These are phyloP conservation scores for Backusella circina DNA, from an alignment of 192 early-diverging fungal genomes.

Conservation along the genomic window DNA sequence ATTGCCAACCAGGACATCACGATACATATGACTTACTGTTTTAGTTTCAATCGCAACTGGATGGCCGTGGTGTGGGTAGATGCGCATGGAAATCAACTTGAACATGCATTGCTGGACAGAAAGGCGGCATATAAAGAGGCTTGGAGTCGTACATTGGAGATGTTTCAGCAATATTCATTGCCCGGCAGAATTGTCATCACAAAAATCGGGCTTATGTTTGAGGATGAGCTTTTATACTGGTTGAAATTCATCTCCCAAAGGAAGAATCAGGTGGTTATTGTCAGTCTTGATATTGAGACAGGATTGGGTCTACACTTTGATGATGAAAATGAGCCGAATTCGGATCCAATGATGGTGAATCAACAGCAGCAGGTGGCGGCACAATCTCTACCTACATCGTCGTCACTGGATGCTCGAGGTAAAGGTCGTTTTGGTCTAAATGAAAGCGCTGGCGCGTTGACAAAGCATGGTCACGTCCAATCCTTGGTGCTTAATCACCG, in stretches of 20 bases:
- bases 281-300: slow-evolving; percentile 4
- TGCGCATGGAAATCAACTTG: slow-evolving; percentile 42
- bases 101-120: slow-evolving; percentile 28
- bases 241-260: not conserved
- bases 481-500: slow-evolving; percentile 43
- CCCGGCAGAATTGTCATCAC: slow-evolving; percentile 39
- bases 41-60: slow-evolving; percentile 46
- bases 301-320: not conserved
- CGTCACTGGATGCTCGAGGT: slow-evolving; percentile 15
- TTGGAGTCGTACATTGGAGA: slow-evolving; percentile 37
- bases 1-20: slow-evolving; percentile 28
- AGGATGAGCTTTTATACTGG: slow-evolving; percentile 24
- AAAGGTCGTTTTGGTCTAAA: not conserved
- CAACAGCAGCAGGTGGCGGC: slow-evolving; percentile 7
- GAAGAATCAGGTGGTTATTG: not conserved
- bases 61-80: slow-evolving; percentile 44
- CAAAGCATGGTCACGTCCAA: slow-evolving; percentile 26
- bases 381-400: slow-evolving; percentile 5
- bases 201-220: slow-evolving; percentile 43
- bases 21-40: slow-evolving; percentile 45
- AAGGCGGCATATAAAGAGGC: slow-evolving; percentile 29
- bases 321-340: not conserved
- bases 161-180: slow-evolving; percentile 35
- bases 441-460: not conserved
- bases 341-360: not conserved